These are phyloP conservation scores for Gastrodia elata DNA, from an alignment of 106 monocot species.

Conservation along the genomic window DNA sequence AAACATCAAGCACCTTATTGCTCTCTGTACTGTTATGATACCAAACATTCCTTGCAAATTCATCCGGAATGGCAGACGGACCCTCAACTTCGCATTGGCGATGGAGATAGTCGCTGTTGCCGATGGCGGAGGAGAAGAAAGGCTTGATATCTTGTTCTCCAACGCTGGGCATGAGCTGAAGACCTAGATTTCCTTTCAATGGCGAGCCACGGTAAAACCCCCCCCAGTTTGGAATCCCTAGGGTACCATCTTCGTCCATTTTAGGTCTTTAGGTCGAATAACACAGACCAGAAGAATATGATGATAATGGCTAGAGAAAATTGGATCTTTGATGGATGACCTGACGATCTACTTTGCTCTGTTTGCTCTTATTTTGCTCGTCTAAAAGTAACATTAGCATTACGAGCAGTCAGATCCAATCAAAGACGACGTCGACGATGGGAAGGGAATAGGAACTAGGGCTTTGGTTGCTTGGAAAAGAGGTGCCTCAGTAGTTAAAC, in stretches of 20 bases:
- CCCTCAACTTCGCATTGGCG: slow-evolving; percentile 17
- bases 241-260: slow-evolving; percentile 67
- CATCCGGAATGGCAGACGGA: slow-evolving; percentile 22
- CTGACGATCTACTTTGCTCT: not conserved
- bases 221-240: slow-evolving; percentile 52
- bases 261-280: not conserved
- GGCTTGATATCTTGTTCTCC: slow-evolving; percentile 51
- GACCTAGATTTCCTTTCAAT: slow-evolving; percentile 42
- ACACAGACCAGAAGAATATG: not conserved
- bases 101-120: slow-evolving; percentile 17
- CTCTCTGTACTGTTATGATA: slow-evolving; percentile 26
- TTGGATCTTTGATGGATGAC: not conserved
- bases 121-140: slow-evolving; percentile 19
- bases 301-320: not conserved
- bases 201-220: slow-evolving; percentile 40
- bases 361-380: not conserved
- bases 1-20: slow-evolving; percentile 27
- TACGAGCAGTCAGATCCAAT: not conserved
- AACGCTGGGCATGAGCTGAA: slow-evolving; percentile 65
- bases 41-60: slow-evolving; percentile 34
- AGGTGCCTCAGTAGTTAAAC: no score
- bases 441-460: no score
- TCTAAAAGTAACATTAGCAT: not conserved
- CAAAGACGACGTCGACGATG: no score
- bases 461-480: no score